Evolutionary conservation across 768 basidiomycete species (phyloP).

Genomic region (Hericium alpestre): DNA sequence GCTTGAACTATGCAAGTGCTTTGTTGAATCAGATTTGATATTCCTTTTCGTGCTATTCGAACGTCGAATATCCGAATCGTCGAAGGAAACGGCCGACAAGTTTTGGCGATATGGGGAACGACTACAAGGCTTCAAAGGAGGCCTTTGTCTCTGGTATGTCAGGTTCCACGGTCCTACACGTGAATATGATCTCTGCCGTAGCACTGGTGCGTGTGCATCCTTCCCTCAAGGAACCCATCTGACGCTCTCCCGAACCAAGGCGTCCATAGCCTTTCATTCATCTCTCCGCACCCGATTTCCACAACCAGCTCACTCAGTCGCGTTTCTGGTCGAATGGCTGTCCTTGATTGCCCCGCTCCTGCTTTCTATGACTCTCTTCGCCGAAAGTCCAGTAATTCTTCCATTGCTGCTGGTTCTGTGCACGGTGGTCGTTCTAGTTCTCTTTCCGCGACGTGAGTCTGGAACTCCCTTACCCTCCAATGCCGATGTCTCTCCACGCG

Average conservation of each 20-base stretch:
- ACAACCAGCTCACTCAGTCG: slow-evolving; percentile 26
- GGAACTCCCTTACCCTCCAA: slow-evolving; percentile 47
- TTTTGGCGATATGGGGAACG: background rate
- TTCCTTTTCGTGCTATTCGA: too few relatives aligned
- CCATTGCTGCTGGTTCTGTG: slow-evolving; percentile 38
- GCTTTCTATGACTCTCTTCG: slow-evolving; percentile 70
- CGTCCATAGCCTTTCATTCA: slow-evolving; percentile 63
- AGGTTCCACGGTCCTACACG: slow-evolving; percentile 57
- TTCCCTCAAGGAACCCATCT: background rate
- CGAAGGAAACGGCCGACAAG: too few relatives aligned
- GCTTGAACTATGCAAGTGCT: too few relatives aligned
- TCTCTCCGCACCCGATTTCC: slow-evolving; percentile 41
- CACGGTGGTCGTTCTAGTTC: slow-evolving; percentile 30
- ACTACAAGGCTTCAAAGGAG: slow-evolving; percentile 74
- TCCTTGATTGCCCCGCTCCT: slow-evolving; percentile 66
- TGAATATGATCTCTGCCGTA: slow-evolving; percentile 59
- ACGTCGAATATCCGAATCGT: too few relatives aligned
- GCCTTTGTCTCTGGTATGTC: slow-evolving; percentile 66
- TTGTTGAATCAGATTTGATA: too few relatives aligned
- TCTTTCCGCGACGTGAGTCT: slow-evolving; percentile 30
- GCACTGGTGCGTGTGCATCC: slow-evolving; percentile 44
- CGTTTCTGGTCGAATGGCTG: slow-evolving; percentile 51
- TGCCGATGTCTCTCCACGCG: slow-evolving; percentile 10
- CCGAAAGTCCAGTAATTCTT: slow-evolving; percentile 43
- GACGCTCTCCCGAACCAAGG: slow-evolving; percentile 28